These are phyloP conservation scores for Syzygium syzygioides DNA, from an alignment of 441 rosid species.

Conservation along the genomic window DNA sequence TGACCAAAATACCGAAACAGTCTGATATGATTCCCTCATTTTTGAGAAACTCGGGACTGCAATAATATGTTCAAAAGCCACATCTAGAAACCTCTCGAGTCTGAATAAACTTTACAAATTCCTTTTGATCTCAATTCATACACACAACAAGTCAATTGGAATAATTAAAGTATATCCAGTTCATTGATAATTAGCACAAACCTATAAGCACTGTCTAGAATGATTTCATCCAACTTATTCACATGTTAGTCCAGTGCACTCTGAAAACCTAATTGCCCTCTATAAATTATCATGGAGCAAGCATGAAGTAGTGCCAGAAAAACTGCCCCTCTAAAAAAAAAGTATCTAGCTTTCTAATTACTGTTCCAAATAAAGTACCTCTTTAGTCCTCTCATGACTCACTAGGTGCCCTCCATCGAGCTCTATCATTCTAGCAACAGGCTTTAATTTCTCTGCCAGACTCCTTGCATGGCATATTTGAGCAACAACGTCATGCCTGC, in stretches of 20 bases:
- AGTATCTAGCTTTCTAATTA: not conserved
- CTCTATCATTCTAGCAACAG: conserved; percentile 85
- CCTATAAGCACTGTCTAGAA: not conserved
- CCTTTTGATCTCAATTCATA: not conserved
- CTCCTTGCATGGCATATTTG: conserved; percentile 75
- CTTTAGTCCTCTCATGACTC: conserved; percentile 85
- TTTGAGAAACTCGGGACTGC: not conserved
- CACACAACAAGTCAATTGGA: not conserved
- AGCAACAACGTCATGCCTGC: conserved; percentile 87
- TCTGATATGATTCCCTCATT: not conserved
- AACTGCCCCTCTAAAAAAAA: no score
- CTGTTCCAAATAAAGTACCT: conserved; percentile 40
- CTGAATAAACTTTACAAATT: not conserved
- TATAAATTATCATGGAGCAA: no score
- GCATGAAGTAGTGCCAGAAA: no score
- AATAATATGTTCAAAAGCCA: not conserved
- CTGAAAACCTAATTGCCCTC: not conserved
- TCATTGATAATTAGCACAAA: not conserved
- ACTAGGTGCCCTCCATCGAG: conserved; percentile 97
- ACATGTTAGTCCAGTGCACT: not conserved
- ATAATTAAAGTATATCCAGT: not conserved
- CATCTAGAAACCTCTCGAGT: not conserved
- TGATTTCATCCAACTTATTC: not conserved
- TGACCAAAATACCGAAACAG: not conserved
- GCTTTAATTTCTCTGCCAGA: conserved; percentile 77